These are phyloP conservation scores for Fusarium anguioides DNA, from an alignment of 2,329 filamentous ascomycete genomes.

Conservation along the genomic window DNA sequence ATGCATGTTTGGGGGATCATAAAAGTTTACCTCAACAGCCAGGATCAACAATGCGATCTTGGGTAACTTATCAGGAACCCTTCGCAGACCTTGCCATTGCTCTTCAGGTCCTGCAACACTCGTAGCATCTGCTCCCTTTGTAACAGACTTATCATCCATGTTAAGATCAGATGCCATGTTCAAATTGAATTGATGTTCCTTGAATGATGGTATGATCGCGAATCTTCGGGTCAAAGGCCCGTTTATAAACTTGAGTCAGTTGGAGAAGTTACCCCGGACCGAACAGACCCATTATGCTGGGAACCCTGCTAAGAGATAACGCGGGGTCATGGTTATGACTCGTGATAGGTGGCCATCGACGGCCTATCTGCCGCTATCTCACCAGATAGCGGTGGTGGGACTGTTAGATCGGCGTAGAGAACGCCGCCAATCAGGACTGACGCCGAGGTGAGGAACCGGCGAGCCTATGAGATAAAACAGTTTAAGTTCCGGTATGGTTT, in stretches of 20 bases:
- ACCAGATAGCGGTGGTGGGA: background rate
- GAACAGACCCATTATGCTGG: background rate
- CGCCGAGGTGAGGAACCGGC: background rate
- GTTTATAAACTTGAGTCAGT: background rate
- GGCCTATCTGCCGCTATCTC: constrained; percentile 8
- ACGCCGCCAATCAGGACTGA: constrained; percentile 2
- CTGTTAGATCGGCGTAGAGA: background rate
- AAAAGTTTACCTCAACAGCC: constrained; percentile 4
- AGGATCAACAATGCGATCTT: background rate
- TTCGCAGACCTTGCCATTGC: background rate
- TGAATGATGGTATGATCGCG: background rate
- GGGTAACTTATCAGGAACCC: constrained; percentile 5
- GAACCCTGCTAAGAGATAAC: constrained; percentile 1
- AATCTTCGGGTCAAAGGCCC: background rate
- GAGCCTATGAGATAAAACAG: background rate
- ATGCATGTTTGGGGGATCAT: rapidly evolving
- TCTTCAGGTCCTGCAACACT: background rate
- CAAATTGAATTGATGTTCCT: rapidly evolving
- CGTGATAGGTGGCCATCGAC: background rate
- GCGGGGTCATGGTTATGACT: background rate
- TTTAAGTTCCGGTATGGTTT: background rate
- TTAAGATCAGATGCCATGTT: background rate
- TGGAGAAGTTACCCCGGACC: background rate
- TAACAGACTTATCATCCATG: constrained; percentile 1
- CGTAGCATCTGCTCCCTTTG: background rate